Conservation (phyloP, 192 early-diverging fungal species). For the Mortierella hygrophila region DNA sequence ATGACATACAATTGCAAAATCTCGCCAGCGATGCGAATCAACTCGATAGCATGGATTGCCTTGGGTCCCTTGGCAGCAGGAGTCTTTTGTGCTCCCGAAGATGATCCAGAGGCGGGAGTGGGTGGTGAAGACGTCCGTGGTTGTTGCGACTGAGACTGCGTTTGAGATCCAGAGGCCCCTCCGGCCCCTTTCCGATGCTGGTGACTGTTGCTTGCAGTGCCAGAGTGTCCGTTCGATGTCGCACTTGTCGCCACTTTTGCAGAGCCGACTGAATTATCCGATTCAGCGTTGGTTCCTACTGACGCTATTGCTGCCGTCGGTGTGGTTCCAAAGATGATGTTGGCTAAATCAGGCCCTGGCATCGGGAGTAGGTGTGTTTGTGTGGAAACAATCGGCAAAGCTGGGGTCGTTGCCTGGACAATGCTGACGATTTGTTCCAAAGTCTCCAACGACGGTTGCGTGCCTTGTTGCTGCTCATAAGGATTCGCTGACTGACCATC, state of each 20-base stretch:
- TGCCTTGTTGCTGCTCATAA: background rate
- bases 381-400: background rate
- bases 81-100: conserved; percentile 9
- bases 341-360: conserved; percentile 44
- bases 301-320: conserved; percentile 1
- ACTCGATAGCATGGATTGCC: conserved; percentile 51
- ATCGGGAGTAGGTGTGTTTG: conserved; percentile 26
- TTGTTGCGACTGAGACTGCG: conserved; percentile 12
- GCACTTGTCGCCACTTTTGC: background rate
- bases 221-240: background rate
- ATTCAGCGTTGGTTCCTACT: background rate
- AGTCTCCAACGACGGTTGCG: conserved; percentile 13
- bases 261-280: background rate
- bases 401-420: conserved; percentile 33
- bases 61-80: conserved; percentile 26
- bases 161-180: background rate
- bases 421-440: conserved; percentile 42
- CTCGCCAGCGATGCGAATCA: conserved; percentile 50
- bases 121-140: conserved; percentile 47
- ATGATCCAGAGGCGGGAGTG: conserved; percentile 30
- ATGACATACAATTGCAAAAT: conserved; percentile 52
- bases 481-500: background rate
- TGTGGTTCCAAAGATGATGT: conserved; percentile 40
- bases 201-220: background rate
- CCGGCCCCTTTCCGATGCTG: conserved; percentile 20